Evolutionary conservation across 2,329 filamentous ascomycete species (phyloP), one percentile per base, ranked within the genome.

Genomic region (Ceratocystis variospora): DNA sequence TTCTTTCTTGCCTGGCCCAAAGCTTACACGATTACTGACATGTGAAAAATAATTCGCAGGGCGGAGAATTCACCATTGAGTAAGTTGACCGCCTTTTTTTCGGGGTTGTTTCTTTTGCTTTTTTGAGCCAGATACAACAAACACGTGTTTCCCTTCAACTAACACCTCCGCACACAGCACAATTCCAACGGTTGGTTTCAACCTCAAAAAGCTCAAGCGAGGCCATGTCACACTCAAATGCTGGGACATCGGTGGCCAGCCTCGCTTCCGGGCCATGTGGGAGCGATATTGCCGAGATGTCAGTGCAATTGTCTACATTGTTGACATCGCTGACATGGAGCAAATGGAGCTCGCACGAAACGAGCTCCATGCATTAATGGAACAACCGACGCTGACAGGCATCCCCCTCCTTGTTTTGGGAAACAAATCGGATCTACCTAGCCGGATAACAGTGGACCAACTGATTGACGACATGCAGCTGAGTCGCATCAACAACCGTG

Each of bases 161-260:
- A 61, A 67, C 66, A 61, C 33, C 33, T 77, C 48, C 17, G 3
- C 25, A 25, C 48, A 74, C 79, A 97, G 93, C 80, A 96, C 93
- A 71, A 96, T 97, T 76, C 94, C 94, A 69, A 99, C 94, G 17
- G 93, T 99, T 72, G 94, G 94, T 70, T 97, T 97, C 81, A 99
- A 97, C 77, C 96, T 96, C 86, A 97, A 97, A 82, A 87, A 89
- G 71, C 91, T 99, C 72, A 92, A 96, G 78, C 93, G 94, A 74
- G 94, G 94, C 72, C 93, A 97, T 83, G 94, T 99, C 75, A 96
- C 94, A 72, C 82, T 99, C 73, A 97, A 97, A 79, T 99, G 94
- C 78, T 99, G 94, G 94, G 94, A 99, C 79, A 85, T 99, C 70
- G 94, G 94, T 71, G 94, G 94, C 65, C 94, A 99, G 78, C 93